Evolutionary conservation across 1,284 basidiomycete genomes (phyloP), one percentile per base, ranked within the genome.

Genomic region (Schizophyllum commune): DNA sequence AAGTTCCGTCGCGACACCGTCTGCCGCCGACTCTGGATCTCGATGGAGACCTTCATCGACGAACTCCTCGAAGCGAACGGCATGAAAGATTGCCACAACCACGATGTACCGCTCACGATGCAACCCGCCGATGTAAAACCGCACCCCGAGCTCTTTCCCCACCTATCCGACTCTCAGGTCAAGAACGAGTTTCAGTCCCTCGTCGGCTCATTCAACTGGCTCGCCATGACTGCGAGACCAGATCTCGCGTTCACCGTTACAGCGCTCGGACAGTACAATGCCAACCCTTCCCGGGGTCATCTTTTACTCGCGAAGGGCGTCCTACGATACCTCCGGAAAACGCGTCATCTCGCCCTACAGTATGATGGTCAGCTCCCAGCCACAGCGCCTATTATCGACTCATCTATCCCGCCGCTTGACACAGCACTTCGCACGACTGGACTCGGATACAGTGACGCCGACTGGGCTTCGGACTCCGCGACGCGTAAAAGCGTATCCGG

Each of bases 221-320:
- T 60, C 0, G 58, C 62, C 6, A 64, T 61, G 57, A 55, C 15
- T 33, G 65, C 61, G 1, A 55, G 60, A 5, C 65, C 64, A 1
- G 61, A 66, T 56, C 63, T 66, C 32, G 47, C 59, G 3, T 65
- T 55, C 53, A 51, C 65, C n/a, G 63, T 65, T 19, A 58, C 64
- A 22, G 52, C 56, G 4, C 60, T 63, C 2, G 58, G 56, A 1
- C 59, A 61, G 21, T 63, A 58, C 55, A 58, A 52, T n/a, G 17
- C 17, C 5, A 59, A 61, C 39, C 57, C 62, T 57, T 9, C 55
- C 60, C 47, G 57, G 8, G 15, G 39, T 11, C 62, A 63, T 47
- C 60, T 61, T n/a, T 56, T 54, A 6, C 57, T 59, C 7, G 57
- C 58, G 6, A 63, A 63, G 27, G 59, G 57, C 9, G 59, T 63